Conservation (phyloP, 2,329 filamentous ascomycete genomes). For the Trichoderma pleuroti region DNA sequence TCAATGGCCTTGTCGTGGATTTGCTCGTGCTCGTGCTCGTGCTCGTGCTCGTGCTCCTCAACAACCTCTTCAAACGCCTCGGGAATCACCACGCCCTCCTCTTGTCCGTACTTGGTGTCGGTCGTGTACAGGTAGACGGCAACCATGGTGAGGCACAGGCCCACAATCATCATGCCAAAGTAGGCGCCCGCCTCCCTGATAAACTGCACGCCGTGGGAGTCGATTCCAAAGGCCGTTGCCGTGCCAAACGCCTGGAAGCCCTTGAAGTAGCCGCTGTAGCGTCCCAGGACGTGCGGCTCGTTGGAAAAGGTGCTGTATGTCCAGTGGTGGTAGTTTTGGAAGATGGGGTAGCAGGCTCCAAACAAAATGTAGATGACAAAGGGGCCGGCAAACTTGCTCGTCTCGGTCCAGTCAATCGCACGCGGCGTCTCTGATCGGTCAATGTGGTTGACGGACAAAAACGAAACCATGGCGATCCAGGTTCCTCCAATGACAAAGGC, state of each 20-base stretch:
- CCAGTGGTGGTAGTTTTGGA: constrained; percentile 20
- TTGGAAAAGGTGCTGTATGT: constrained; percentile 19
- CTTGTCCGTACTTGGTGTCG: constrained; percentile 11
- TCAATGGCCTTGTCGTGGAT: not conserved
- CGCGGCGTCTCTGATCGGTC: constrained; percentile 3
- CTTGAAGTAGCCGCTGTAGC: constrained; percentile 20
- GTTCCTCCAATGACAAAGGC: constrained; percentile 17
- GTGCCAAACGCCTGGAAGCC: constrained; percentile 18
- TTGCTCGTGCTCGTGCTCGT: not conserved
- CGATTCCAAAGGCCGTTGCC: constrained; percentile 18
- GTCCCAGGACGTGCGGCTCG: constrained; percentile 17
- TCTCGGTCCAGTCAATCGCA: constrained; percentile 18
- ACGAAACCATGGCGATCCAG: constrained; percentile 19
- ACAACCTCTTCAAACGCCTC: constrained; percentile 9
- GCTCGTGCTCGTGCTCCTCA: not conserved
- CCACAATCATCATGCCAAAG: constrained; percentile 16
- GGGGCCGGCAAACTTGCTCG: constrained; percentile 11
- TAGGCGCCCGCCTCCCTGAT: constrained; percentile 8
- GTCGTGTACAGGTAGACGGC: constrained; percentile 12
- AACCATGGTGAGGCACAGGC: constrained; percentile 5
- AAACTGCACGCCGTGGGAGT: constrained; percentile 15
- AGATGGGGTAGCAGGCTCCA: constrained; percentile 17
- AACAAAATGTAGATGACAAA: constrained; percentile 20
- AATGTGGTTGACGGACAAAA: constrained; percentile 16
- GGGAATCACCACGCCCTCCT: constrained; percentile 17